A percentile compares a stretch with the other conserved stretches of the same genome.
Conservation (phyloP, 2,329 filamentous ascomycete genomes). For the Pseudogymnoascus sp. region DNA sequence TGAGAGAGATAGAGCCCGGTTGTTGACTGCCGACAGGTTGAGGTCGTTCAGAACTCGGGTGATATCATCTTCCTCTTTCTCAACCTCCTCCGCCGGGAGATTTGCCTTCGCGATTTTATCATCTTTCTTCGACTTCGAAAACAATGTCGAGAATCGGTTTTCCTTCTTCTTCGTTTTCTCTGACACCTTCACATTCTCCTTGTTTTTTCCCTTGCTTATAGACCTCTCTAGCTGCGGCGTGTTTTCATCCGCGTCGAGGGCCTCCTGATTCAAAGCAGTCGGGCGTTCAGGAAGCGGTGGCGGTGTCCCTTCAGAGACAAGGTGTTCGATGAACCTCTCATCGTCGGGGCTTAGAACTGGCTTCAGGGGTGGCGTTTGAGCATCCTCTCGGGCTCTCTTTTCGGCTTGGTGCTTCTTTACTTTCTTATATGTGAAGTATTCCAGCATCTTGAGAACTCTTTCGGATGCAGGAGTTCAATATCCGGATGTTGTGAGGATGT, state of each 20-base stretch:
- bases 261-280: constrained; percentile 16
- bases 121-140: constrained; percentile 31
- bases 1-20: constrained; percentile 78
- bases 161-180: constrained; percentile 28
- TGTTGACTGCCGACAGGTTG: constrained; percentile 76
- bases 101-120: constrained; percentile 34
- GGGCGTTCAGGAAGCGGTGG: constrained; percentile 44
- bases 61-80: constrained; percentile 62
- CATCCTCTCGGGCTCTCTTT: constrained; percentile 30
- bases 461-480: background rate
- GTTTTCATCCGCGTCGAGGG: constrained; percentile 13
- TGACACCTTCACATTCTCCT: constrained; percentile 28
- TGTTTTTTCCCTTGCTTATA: constrained; percentile 24
- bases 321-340: constrained; percentile 49
- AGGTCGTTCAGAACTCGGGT: constrained; percentile 73
- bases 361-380: constrained; percentile 10
- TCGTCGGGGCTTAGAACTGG: constrained; percentile 50
- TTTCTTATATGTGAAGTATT: constrained; percentile 58
- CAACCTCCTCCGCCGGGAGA: constrained; percentile 32
- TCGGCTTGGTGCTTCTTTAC: constrained; percentile 52
- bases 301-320: constrained; percentile 43
- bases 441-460: constrained; percentile 42
- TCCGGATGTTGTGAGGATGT: background rate
- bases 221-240: constrained; percentile 2
- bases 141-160: constrained; percentile 36